phyloP scores from a whole-genome alignment of 306 rosid genomes.

The Lagenaria siceraria region DNA sequence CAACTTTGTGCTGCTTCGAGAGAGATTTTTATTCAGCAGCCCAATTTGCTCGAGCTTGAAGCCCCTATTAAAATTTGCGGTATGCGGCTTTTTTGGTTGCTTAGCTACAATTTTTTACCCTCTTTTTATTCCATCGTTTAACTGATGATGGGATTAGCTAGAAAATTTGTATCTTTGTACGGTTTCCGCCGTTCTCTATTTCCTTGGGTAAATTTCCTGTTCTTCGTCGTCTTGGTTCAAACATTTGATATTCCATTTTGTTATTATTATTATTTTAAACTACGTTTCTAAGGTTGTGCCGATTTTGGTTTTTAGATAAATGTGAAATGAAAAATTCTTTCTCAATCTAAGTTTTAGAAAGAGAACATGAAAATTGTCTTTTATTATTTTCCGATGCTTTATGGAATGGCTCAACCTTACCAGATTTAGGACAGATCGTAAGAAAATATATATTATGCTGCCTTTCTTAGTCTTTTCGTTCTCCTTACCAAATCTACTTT shows the following conservation, averaged over 20 bases:
- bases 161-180: background rate
- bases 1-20: slow-evolving; percentile 69
- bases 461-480: background rate
- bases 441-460: background rate
- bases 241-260: background rate
- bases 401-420: background rate
- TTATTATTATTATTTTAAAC: background rate
- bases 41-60: slow-evolving; percentile 89
- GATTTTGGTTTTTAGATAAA: background rate
- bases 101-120: background rate
- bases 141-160: background rate
- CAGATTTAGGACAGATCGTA: background rate
- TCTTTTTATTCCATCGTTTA: background rate
- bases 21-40: slow-evolving; percentile 68
- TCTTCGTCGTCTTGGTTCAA: background rate
- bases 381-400: slow-evolving; percentile 38
- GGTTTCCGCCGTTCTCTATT: background rate
- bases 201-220: background rate
- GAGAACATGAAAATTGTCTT: background rate
- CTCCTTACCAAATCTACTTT: background rate
- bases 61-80: slow-evolving; percentile 97
- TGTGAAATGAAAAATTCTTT: background rate
- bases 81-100: slow-evolving; percentile 4
- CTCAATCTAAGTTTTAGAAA: background rate
- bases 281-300: background rate